Evolutionary conservation across 2,329 filamentous ascomycete species (phyloP).

Genomic region (Pseudodiploospora longispora): DNA sequence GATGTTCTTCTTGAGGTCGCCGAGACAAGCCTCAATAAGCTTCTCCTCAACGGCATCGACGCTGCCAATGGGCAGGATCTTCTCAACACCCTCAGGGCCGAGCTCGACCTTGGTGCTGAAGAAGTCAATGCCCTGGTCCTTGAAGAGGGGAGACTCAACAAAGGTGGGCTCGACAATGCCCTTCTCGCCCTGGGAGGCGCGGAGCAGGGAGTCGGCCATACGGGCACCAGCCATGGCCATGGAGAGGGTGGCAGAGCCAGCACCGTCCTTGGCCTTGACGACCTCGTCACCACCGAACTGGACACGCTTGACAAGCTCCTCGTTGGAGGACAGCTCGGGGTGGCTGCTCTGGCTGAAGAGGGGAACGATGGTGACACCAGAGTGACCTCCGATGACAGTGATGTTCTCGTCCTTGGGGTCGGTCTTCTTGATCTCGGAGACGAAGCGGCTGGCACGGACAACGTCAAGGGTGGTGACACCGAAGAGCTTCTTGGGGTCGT

Average conservation of each 20-base stretch:
- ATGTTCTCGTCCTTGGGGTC: slow-evolving; percentile 91
- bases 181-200: slow-evolving; percentile 87
- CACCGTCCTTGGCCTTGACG: slow-evolving; percentile 97
- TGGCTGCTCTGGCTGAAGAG: slow-evolving; percentile 92
- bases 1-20: slow-evolving; percentile 90
- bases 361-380: slow-evolving; percentile 94
- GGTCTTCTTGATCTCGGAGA: slow-evolving; percentile 84
- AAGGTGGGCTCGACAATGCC: slow-evolving; percentile 94
- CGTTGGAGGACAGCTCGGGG: slow-evolving; percentile 70
- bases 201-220: slow-evolving; percentile 85
- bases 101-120: slow-evolving; percentile 94
- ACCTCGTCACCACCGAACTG: slow-evolving; percentile 99
- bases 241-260: slow-evolving; percentile 92
- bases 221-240: slow-evolving; percentile 93
- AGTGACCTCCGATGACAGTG: slow-evolving; percentile 94
- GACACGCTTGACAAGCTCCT: slow-evolving; percentile 81
- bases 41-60: slow-evolving; percentile 80
- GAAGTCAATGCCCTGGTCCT: slow-evolving; percentile 96
- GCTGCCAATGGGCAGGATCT: slow-evolving; percentile 82
- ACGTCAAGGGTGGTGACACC: slow-evolving; percentile 99
- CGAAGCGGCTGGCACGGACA: slow-evolving; percentile 95
- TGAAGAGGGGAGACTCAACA: slow-evolving; percentile 94
- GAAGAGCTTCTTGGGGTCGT: slow-evolving; percentile 98
- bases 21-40: slow-evolving; percentile 77
- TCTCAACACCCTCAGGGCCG: slow-evolving; percentile 90